These are phyloP conservation scores for Bjerkandera adusta DNA, from an alignment of 1,284 basidiomycete species.

Conservation along the genomic window DNA sequence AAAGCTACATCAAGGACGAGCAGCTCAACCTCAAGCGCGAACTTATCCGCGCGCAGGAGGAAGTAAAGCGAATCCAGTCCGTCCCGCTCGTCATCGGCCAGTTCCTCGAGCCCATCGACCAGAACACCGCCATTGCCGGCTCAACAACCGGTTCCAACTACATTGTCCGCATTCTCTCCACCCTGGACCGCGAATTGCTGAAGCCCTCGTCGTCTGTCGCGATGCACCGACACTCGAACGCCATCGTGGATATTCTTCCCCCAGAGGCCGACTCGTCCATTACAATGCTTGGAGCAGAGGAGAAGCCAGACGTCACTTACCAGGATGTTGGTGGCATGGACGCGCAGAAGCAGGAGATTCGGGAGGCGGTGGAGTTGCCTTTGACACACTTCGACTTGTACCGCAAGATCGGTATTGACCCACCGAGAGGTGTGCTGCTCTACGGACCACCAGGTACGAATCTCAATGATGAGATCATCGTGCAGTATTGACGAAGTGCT, in stretches of 20 bases:
- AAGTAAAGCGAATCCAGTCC: constrained; percentile 99
- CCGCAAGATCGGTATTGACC: constrained; percentile 99
- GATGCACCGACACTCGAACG: constrained; percentile 97
- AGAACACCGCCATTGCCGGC: constrained; percentile 96
- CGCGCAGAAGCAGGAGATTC: constrained; percentile 97
- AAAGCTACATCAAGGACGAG: constrained; percentile 99
- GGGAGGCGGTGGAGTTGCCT: constrained; percentile 98
- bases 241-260: constrained; percentile 96
- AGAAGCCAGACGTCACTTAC: constrained; percentile 91
- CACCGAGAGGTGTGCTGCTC: constrained; percentile 89
- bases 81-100: constrained; percentile 99
- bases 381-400: constrained; percentile 97
- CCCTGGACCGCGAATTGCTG: constrained; percentile 94
- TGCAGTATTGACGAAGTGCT: background rate
- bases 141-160: constrained; percentile 99
- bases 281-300: constrained; percentile 89
- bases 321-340: constrained; percentile 97
- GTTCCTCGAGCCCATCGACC: constrained; percentile 99
- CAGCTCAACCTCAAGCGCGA: constrained; percentile 98
- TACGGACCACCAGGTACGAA: constrained; percentile 87
- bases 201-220: constrained; percentile 98
- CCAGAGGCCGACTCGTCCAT: constrained; percentile 99
- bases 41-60: constrained; percentile 97
- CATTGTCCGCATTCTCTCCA: constrained; percentile 96
- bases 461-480: background rate